Percentiles rank a stretch among this genome's conserved stretches.
Conservation (phyloP, 192 early-diverging fungal species). For the Chytriomyces sp. region DNA sequence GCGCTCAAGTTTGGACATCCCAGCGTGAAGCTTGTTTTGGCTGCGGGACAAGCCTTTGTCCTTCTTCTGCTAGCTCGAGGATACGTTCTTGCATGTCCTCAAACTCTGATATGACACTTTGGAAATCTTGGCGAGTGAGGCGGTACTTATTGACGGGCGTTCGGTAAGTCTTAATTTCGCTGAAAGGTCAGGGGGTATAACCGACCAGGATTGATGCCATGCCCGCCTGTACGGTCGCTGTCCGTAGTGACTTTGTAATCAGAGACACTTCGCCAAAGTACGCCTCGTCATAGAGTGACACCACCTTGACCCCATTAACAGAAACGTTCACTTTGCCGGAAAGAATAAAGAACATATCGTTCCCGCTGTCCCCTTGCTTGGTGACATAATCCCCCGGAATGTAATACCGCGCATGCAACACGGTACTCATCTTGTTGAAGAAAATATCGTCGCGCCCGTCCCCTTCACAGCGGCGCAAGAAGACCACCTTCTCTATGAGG, state of each 20-base stretch:
- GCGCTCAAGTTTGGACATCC: no score
- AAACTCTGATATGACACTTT: constrained; percentile 2
- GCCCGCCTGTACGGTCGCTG: not conserved
- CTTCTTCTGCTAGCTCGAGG: not conserved
- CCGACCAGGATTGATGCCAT: not conserved
- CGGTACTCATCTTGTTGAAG: constrained; percentile 17
- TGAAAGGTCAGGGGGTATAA: not conserved
- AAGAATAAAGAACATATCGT: constrained; percentile 55
- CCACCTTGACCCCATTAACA: constrained; percentile 35
- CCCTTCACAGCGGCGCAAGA: constrained; percentile 13
- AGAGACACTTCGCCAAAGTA: constrained; percentile 6
- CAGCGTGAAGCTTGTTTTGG: no score
- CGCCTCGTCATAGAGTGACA: constrained; percentile 16
- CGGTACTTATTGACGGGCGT: no score
- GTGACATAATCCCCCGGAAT: constrained; percentile 27
- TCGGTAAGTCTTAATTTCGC: no score
- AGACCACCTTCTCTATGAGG: constrained; percentile 33
- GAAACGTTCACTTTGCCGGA: constrained; percentile 41
- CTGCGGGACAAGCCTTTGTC: not conserved
- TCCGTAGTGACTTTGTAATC: not conserved
- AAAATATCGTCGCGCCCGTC: constrained; percentile 30
- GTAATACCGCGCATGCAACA: constrained; percentile 22
- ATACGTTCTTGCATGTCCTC: not conserved
- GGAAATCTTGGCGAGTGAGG: not conserved
- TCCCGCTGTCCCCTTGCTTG: constrained; percentile 39